Conservation (phyloP, 768 basidiomycete genomes). For the Pleurotus ostreatus region DNA sequence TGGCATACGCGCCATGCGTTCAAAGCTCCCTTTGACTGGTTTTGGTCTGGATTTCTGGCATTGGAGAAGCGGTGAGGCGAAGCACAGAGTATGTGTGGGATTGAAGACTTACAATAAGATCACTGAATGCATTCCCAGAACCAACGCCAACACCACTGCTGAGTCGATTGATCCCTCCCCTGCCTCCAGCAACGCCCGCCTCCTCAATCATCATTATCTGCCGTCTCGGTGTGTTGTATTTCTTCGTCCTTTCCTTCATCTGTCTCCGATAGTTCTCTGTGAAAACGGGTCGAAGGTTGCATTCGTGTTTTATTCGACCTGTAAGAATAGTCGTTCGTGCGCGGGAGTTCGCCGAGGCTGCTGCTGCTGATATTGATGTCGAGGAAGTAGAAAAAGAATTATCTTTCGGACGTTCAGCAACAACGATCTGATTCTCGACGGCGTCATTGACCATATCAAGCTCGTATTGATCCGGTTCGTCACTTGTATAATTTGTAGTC, state of each 20-base stretch:
- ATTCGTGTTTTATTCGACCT: constrained; percentile 79
- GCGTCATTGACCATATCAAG: constrained; percentile 83
- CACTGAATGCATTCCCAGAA: constrained; percentile 52
- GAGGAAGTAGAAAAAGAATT: constrained; percentile 30
- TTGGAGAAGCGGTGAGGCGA: constrained; percentile 6
- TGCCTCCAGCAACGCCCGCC: constrained; percentile 60
- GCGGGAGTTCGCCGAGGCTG: constrained; percentile 44
- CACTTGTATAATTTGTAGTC: constrained; percentile 24
- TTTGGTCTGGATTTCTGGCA: constrained; percentile 65
- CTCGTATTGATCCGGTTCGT: constrained; percentile 72
- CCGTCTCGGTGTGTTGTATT: constrained; percentile 62
- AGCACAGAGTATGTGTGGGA: constrained; percentile 9
- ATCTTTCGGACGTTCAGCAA: constrained; percentile 80
- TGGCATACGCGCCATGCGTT: constrained; percentile 90
- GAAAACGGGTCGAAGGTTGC: constrained; percentile 66
- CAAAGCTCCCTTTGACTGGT: constrained; percentile 65
- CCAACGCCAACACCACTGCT: constrained; percentile 69
- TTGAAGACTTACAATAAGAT: constrained; percentile 54
- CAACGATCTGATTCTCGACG: constrained; percentile 82
- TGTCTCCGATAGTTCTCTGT: constrained; percentile 65
- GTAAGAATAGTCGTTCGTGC: constrained; percentile 77
- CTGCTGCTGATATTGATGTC: constrained; percentile 32
- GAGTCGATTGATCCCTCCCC: constrained; percentile 73
- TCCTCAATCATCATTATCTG: constrained; percentile 76
- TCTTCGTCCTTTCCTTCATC: constrained; percentile 62